phyloP scores from a whole-genome alignment of 169 alveolate species.

The Cryptosporidium xiaoi region DNA sequence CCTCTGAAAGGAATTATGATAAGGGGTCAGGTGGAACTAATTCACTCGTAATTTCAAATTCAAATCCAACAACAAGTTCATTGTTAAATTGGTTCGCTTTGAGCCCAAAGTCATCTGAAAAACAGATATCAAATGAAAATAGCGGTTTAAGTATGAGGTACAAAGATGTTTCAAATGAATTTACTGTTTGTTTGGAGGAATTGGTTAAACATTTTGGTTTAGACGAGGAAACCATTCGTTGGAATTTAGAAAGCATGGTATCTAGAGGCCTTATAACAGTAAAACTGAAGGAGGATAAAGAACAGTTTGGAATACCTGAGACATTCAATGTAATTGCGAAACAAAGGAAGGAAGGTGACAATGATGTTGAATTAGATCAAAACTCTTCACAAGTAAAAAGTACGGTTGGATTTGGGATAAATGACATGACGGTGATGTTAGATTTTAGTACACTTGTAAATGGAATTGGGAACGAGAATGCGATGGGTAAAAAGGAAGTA shows the following conservation, averaged over 20 bases:
- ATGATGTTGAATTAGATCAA: background rate
- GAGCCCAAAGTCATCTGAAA: slow-evolving; percentile 33
- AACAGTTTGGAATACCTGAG: slow-evolving; percentile 24
- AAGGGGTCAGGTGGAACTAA: slow-evolving; percentile 20
- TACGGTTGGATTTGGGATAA: background rate
- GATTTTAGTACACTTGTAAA: slow-evolving; percentile 21
- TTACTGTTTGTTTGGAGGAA: slow-evolving; percentile 7
- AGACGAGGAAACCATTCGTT: slow-evolving; percentile 37
- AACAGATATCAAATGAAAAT: background rate
- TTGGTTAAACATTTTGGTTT: slow-evolving; percentile 24
- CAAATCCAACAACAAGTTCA: slow-evolving; percentile 20
- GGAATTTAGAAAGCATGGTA: slow-evolving; percentile 52
- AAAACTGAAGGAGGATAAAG: background rate
- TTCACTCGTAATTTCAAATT: background rate
- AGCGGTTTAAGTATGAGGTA: background rate
- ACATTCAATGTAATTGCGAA: slow-evolving; percentile 3
- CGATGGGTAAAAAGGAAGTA: background rate
- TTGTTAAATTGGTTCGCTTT: slow-evolving; percentile 58
- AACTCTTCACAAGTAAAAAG: background rate
- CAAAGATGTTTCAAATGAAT: background rate
- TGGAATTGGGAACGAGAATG: background rate
- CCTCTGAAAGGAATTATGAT: background rate
- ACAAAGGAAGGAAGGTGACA: background rate
- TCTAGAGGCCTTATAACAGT: slow-evolving; percentile 32
- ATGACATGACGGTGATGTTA: slow-evolving; percentile 70